A percentile compares a stretch with the other conserved stretches of the same genome.
Evolutionary conservation across 176 grass and related monocot species (phyloP).

Genomic region (Eleusine indica): DNA sequence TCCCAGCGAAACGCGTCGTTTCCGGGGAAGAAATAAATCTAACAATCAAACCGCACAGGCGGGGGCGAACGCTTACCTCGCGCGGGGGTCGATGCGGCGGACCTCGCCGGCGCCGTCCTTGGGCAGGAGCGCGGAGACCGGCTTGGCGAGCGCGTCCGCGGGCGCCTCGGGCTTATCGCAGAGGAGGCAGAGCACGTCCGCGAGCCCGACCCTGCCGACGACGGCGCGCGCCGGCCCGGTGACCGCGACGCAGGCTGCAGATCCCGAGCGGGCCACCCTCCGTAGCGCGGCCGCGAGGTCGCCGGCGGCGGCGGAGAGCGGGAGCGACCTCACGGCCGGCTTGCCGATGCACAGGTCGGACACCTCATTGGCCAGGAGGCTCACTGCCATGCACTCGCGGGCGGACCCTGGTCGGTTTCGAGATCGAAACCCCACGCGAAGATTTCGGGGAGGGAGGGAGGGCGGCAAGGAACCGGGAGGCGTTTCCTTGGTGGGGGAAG

Average conservation of each 20-base stretch:
- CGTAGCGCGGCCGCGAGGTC: slow-evolving; percentile 61
- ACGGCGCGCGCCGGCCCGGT: slow-evolving; percentile 31
- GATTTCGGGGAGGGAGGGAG: not conserved
- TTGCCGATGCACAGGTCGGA: slow-evolving; percentile 98
- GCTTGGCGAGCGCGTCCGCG: slow-evolving; percentile 42
- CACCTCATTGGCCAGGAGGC: slow-evolving; percentile 73
- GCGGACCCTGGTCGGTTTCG: slow-evolving; percentile 47
- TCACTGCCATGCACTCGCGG: slow-evolving; percentile 87
- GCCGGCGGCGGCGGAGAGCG: slow-evolving; percentile 64
- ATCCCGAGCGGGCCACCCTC: slow-evolving; percentile 45
- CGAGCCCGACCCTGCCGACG: slow-evolving; percentile 48
- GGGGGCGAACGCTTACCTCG: slow-evolving; percentile 36
- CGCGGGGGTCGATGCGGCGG: slow-evolving; percentile 52
- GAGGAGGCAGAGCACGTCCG: slow-evolving; percentile 80
- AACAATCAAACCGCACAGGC: not conserved
- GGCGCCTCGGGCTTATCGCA: slow-evolving; percentile 53
- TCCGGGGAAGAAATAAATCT: not conserved
- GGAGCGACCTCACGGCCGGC: slow-evolving; percentile 78
- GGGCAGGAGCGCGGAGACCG: slow-evolving; percentile 57
- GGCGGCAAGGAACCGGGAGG: not conserved
- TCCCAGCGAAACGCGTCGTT: slow-evolving; percentile 10
- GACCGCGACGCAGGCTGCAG: slow-evolving; percentile 41
- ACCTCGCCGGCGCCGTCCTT: slow-evolving; percentile 57
- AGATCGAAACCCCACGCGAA: slow-evolving; percentile 44
- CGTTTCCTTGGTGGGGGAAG: slow-evolving; percentile 3